Evolutionary conservation across 2,329 filamentous ascomycete genomes (phyloP).

Genomic region (Trichophyton verrucosum): DNA sequence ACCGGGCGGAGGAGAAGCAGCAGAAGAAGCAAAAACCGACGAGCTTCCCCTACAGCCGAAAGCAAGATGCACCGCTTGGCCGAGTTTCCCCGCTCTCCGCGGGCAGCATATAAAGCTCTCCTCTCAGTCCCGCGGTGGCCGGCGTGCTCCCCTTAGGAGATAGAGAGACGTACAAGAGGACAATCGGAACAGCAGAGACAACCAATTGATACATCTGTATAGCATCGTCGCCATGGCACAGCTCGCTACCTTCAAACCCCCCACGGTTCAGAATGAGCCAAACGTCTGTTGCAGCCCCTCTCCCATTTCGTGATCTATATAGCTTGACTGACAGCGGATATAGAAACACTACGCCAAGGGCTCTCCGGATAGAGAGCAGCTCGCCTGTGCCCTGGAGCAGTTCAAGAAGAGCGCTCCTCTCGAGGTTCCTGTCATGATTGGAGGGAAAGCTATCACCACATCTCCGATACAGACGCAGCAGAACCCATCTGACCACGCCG

Average conservation of each 20-base stretch:
- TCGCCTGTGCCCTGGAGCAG: conserved; percentile 59
- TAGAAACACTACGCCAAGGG: conserved; percentile 84
- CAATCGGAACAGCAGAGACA: background rate
- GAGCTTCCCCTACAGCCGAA: background rate
- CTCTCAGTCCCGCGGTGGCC: background rate
- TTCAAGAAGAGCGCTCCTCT: conserved; percentile 58
- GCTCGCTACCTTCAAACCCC: conserved; percentile 76
- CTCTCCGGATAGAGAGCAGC: conserved; percentile 62
- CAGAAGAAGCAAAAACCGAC: background rate
- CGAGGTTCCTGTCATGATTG: conserved; percentile 71
- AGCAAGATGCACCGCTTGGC: background rate
- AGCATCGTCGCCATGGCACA: conserved; percentile 32
- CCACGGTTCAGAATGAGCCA: conserved; percentile 81
- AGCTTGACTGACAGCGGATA: conserved; percentile 5
- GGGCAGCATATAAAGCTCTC: background rate
- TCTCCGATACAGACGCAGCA: conserved; percentile 42
- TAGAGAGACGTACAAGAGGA: background rate
- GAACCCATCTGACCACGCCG: conserved; percentile 70
- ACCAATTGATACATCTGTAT: background rate
- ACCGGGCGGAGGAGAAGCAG: background rate
- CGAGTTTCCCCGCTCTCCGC: background rate
- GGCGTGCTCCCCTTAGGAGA: background rate
- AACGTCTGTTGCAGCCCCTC: conserved; percentile 52
- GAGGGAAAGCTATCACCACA: conserved; percentile 57
- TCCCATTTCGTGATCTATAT: background rate